A percentile compares a stretch with the other conserved stretches of the same genome.
Evolutionary conservation across 768 basidiomycete species (phyloP).

Genomic region (Aureoboletus auriporus): DNA sequence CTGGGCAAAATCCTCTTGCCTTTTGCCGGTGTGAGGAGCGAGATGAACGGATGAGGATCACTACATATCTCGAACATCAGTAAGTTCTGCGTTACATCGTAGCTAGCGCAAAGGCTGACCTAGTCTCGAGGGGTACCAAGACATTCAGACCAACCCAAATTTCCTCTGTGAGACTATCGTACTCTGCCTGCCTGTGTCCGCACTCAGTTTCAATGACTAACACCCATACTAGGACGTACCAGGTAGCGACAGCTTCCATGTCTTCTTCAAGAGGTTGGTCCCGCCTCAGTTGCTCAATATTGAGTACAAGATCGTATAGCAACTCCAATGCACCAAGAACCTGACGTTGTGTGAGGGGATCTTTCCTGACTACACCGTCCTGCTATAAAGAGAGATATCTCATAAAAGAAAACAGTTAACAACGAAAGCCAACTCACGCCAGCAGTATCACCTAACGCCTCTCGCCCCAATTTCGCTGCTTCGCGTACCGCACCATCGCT

Average conservation of each 20-base stretch:
- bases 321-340: constrained; percentile 76
- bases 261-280: constrained; percentile 66
- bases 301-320: constrained; percentile 79
- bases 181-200: constrained; percentile 51
- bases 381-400: constrained; percentile 35
- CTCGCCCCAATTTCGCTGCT: constrained; percentile 70
- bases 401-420: not conserved
- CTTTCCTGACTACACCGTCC: constrained; percentile 58
- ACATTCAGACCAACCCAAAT: constrained; percentile 83
- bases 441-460: constrained; percentile 60
- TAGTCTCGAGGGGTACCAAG: constrained; percentile 91
- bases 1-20: constrained; percentile 92
- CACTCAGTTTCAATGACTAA: constrained; percentile 1
- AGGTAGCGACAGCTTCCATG: constrained; percentile 34
- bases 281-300: constrained; percentile 80
- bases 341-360: constrained; percentile 77
- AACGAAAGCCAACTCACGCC: constrained; percentile 35
- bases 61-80: constrained; percentile 36
- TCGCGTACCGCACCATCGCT: constrained; percentile 63
- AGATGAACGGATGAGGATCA: constrained; percentile 95
- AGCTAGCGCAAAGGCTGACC: constrained; percentile 41
- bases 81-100: not conserved
- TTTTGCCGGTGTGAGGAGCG: constrained; percentile 81
- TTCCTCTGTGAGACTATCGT: constrained; percentile 55
- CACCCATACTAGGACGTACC: constrained; percentile 35